Percentiles rank a stretch among this genome's conserved stretches.
Conservation (phyloP, 176 grass and related monocot genomes). For the Oryza brachyantha region DNA sequence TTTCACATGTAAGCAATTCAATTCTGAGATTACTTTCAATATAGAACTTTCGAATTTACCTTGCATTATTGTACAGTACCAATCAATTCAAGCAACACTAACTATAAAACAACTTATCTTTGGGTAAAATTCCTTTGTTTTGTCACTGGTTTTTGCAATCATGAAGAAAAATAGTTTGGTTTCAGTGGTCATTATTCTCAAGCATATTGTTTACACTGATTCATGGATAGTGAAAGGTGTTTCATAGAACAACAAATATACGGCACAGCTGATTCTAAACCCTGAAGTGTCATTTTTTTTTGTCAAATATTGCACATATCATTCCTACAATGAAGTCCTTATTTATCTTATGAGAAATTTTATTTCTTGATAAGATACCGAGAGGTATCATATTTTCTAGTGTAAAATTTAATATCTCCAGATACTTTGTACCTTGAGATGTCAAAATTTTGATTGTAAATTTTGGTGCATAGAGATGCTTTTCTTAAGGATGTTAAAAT, state of each 20-base stretch:
- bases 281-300: neutral
- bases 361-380: no score
- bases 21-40: neutral
- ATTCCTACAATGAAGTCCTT: neutral
- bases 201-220: neutral
- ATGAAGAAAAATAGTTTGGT: neutral
- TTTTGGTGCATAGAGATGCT: no score
- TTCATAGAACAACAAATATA: neutral
- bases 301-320: neutral
- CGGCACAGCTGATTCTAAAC: neutral
- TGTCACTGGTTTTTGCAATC: neutral
- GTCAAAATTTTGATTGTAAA: no score
- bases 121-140: neutral
- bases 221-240: neutral
- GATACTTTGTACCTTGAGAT: no score
- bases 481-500: no score
- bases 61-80: neutral
- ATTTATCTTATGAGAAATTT: slow-evolving; percentile 9
- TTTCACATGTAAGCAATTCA: slow-evolving; percentile 52
- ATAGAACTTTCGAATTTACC: neutral
- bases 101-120: neutral
- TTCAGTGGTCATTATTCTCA: neutral
- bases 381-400: no score
- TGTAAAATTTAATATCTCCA: no score
- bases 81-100: neutral